Evolutionary conservation across 108 stramenopile species (phyloP).

Genomic region (Skeletonema potamos): DNA sequence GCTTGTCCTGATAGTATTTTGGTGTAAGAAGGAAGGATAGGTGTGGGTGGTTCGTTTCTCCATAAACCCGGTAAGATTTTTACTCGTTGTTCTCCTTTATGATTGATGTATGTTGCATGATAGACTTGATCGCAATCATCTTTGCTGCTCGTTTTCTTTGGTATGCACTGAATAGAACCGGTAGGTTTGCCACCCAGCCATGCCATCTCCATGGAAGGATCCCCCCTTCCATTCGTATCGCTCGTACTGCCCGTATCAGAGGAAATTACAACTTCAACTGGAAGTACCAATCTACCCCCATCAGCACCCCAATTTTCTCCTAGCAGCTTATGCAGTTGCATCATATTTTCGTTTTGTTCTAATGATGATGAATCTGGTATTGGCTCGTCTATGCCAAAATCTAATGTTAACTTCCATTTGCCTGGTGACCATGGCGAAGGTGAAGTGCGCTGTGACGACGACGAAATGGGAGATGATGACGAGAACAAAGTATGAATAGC

Average conservation of each 20-base stretch:
- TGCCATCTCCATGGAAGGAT: conserved; percentile 19
- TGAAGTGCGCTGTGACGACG: neutral
- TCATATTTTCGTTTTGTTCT: conserved; percentile 21
- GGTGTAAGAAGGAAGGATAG: conserved; percentile 36
- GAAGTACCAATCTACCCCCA: conserved; percentile 49
- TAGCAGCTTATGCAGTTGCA: conserved; percentile 10
- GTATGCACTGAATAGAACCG: conserved; percentile 20
- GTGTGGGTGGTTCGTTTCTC: conserved; percentile 49
- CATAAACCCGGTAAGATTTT: conserved; percentile 60
- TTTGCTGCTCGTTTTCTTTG: neutral
- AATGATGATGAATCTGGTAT: conserved; percentile 2
- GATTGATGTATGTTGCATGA: conserved; percentile 49
- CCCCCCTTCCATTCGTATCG: conserved; percentile 6
- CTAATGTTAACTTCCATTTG: conserved; percentile 50
- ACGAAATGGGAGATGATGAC: conserved; percentile 2
- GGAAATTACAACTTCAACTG: conserved; percentile 43
- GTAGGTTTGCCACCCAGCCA: conserved; percentile 37
- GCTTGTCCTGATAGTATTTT: conserved; percentile 46
- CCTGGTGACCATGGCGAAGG: conserved; percentile 66
- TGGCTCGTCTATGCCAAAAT: conserved; percentile 48
- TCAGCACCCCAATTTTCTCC: conserved; percentile 50
- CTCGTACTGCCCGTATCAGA: conserved; percentile 14
- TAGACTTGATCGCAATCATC: neutral
- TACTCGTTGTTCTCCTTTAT: conserved; percentile 56
- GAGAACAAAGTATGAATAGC: neutral